These are phyloP conservation scores for Phialophora macrospora DNA, from an alignment of 2,329 filamentous ascomycete genomes.

Conservation along the genomic window DNA sequence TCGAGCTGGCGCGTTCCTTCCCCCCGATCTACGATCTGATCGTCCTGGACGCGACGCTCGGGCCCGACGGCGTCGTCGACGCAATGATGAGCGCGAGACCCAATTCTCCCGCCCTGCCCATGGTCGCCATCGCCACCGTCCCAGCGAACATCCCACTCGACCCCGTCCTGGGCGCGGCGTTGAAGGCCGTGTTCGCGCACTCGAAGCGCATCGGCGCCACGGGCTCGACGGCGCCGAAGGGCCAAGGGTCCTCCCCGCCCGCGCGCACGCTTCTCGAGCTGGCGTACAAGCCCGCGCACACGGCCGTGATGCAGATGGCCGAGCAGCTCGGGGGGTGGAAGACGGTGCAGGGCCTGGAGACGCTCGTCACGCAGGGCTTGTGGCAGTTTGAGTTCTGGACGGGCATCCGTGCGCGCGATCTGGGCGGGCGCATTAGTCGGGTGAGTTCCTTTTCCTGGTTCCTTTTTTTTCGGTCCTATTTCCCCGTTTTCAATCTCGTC, in stretches of 20 bases:
- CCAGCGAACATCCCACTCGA: slow-evolving; percentile 88
- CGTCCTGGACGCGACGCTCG: slow-evolving; percentile 57
- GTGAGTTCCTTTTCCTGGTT: slow-evolving; percentile 47
- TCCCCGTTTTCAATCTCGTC: neutral
- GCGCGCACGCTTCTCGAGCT: slow-evolving; percentile 72
- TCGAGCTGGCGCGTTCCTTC: slow-evolving; percentile 72
- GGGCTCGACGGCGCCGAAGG: slow-evolving; percentile 4
- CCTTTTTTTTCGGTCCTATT: neutral
- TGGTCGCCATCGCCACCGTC: slow-evolving; percentile 85
- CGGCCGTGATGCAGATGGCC: slow-evolving; percentile 83
- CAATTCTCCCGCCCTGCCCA: slow-evolving; percentile 53
- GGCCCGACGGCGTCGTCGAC: neutral
- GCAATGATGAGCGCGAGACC: slow-evolving; percentile 1
- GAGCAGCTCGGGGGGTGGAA: slow-evolving; percentile 71
- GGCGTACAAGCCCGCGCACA: slow-evolving; percentile 90
- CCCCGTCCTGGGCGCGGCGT: slow-evolving; percentile 66
- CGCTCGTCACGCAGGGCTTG: slow-evolving; percentile 80
- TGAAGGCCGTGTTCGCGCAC: slow-evolving; percentile 59
- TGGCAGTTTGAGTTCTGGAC: slow-evolving; percentile 91
- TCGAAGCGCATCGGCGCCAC: slow-evolving; percentile 3
- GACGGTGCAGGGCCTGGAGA: slow-evolving; percentile 85
- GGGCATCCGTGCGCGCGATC: slow-evolving; percentile 58
- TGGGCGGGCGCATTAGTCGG: slow-evolving; percentile 29
- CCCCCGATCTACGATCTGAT: slow-evolving; percentile 72
- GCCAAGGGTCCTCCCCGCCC: slow-evolving; percentile 20